Evolutionary conservation across 139 green algal species (phyloP).

Genomic region (Volvox reticuliferus): DNA sequence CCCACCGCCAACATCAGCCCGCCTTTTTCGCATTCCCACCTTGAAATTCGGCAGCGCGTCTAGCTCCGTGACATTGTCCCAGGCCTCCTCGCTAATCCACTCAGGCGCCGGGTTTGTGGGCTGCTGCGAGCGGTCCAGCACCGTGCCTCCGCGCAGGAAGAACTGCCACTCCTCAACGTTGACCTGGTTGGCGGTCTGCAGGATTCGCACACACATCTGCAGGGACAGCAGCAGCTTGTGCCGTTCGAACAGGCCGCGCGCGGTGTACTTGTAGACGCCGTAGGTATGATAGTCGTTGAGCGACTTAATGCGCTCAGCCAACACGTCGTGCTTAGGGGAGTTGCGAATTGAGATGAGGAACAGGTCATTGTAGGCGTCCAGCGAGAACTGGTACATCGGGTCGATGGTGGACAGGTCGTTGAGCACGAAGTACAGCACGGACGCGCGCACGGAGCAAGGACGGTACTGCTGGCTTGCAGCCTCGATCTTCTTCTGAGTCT

Average conservation of each 20-base stretch:
- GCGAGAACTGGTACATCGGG: slow-evolving; percentile 93
- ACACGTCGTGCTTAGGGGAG: slow-evolving; percentile 60
- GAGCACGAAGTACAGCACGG: slow-evolving; percentile 88
- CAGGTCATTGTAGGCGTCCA: slow-evolving; percentile 88
- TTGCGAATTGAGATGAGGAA: slow-evolving; percentile 81
- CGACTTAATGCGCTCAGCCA: slow-evolving; percentile 83
- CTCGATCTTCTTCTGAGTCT: slow-evolving; percentile 85
- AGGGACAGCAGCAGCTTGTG: slow-evolving; percentile 94
- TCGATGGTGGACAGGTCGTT: slow-evolving; percentile 85
- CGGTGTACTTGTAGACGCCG: slow-evolving; percentile 89
- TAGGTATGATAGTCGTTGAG: slow-evolving; percentile 93
- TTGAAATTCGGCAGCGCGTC: slow-evolving; percentile 84
- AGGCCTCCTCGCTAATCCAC: slow-evolving; percentile 85
- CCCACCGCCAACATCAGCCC: no score
- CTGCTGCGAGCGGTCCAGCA: slow-evolving; percentile 81
- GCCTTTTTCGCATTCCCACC: no score
- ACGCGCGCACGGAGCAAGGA: slow-evolving; percentile 76
- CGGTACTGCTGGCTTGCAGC: slow-evolving; percentile 74
- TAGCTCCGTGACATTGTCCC: slow-evolving; percentile 88
- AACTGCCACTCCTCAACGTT: slow-evolving; percentile 89
- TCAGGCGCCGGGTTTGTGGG: slow-evolving; percentile 71
- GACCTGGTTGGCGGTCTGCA: slow-evolving; percentile 69
- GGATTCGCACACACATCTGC: slow-evolving; percentile 87
- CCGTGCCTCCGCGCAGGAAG: slow-evolving; percentile 82
- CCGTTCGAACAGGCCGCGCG: slow-evolving; percentile 86